Evolutionary conservation across 441 rosid genomes (phyloP), one percentile per base, ranked within the genome.

Genomic region (Arabidopsis lyrata): DNA sequence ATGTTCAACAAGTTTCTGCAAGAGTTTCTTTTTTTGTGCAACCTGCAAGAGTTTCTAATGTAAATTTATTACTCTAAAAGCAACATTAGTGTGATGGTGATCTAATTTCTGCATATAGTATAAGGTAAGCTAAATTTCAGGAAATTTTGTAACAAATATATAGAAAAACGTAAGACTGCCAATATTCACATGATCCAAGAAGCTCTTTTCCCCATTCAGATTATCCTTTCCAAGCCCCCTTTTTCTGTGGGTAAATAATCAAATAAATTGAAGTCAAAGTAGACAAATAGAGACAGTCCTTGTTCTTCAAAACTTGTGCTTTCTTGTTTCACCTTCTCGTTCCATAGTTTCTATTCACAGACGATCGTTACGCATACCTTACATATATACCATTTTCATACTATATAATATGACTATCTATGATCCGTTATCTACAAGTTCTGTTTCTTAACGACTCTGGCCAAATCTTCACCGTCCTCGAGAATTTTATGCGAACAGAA

Each of bases 111-210:
- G 36, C 44, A 54, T 57, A 65, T 55, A 52, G 14, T 34, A 31
- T 70, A 48, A 47, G 38, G 36, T 24, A 70, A 36, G 61, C 60
- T 57, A 61, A 47, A 44, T 32, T 41, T 44, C 38, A 63, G 4
- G 70, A 63, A 0, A 2, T 8, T 63, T 10, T 5, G 3, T 6
- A 16, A 63, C n/a, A 0, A 5, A 8, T 65, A 48, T 10, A 54
- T 27, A 35, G 52, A 1, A 50, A 66, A 53, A 3, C 9, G 56
- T 53, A 62, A 47, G 36, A 38, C 52, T 27, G 55, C 27, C 10
- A 50, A 7, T n/a, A 18, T 65, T 60, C 73, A 66, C 80, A 77
- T 72, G 80, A 77, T 77, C 80, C 80, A 72, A 72, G 73, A 66
- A 66, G 72, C 77, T 66, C 77, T 27, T 29, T 60, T 44, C 6